These are phyloP conservation scores for Endotrypanum monterogeii DNA, from an alignment of 208 protist genomes.

Conservation along the genomic window DNA sequence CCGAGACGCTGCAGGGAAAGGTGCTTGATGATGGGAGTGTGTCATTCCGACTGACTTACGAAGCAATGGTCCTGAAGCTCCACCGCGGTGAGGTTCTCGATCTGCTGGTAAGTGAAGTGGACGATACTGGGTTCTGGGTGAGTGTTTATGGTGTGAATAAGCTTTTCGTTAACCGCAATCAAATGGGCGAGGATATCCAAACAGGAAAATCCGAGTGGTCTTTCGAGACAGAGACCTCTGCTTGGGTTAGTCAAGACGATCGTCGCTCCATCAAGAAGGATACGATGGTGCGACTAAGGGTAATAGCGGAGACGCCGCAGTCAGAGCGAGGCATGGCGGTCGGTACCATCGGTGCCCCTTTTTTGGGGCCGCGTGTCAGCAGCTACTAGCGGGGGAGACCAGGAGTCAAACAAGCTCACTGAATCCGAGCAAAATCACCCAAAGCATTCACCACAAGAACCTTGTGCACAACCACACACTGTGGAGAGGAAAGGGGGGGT, in stretches of 20 bases:
- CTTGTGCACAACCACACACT: not conserved
- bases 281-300: conserved; percentile 73
- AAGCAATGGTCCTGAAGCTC: conserved; percentile 82
- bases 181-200: conserved; percentile 51
- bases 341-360: conserved; percentile 67
- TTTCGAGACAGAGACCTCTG: conserved; percentile 66
- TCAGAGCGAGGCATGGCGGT: conserved; percentile 69
- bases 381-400: conserved; percentile 18
- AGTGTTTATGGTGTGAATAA: conserved; percentile 73
- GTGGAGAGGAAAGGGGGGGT: not conserved
- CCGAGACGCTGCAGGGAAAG: conserved; percentile 66
- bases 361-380: conserved; percentile 53
- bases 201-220: conserved; percentile 42
- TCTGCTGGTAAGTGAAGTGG: conserved; percentile 64
- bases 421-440: no score
- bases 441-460: not conserved
- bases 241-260: conserved; percentile 68
- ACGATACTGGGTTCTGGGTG: conserved; percentile 75
- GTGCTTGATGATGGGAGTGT: conserved; percentile 83
- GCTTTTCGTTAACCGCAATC: conserved; percentile 74
- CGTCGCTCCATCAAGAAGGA: conserved; percentile 61
- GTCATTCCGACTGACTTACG: conserved; percentile 76
- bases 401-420: no score
- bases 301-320: conserved; percentile 84
- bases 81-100: conserved; percentile 87